Evolutionary conservation across 306 rosid genomes (phyloP), one percentile per base, ranked within the genome.

Genomic region (Trifolium dubium): DNA sequence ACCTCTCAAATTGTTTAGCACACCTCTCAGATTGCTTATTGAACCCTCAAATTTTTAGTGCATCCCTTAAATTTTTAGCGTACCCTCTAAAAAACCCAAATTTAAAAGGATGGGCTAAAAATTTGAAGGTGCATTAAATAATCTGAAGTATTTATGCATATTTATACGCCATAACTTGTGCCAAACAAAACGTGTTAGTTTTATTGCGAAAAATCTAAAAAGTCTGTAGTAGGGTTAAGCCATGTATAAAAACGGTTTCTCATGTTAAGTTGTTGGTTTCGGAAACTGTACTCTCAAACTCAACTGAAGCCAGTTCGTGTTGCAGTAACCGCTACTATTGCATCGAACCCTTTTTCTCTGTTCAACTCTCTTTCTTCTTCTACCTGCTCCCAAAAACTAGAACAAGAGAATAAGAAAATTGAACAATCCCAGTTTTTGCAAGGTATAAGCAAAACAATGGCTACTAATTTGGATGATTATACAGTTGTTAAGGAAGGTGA

Each of bases 401-500:
- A 12, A 13, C 3, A 66, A 1, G 54, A 43, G 15, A 29, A 78
- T 39, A n/a, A 28, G n/a, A n/a, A n/a, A n/a, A 34, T 55, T n/a
- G 63, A 41, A 47, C 70, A 55, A 32, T 75, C 74, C 78, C 78
- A 67, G 66, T 49, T 71, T 39, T 67, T 88, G 85, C 78, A 75
- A 59, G 85, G 72, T 66, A 76, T 77, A 61, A 75, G 30, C 8
- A 73, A 35, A 78, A 84, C 80, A 71, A 91, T 89, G 99, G 39
- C 92, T 32, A 50, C 82, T 3, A 94, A 89, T 89, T 88, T 82
- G 78, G 80, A 64, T 77, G 96, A 94, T 79, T 91, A 61, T 40
- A 76, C 83, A 14, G 81, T 94, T 72, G 82, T 92, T 62, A 94
- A 94, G 86, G 98, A 94, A 79, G 98, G 98, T 28, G 97, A 94